Evolutionary conservation across 1,284 basidiomycete genomes (phyloP).

Genomic region (Rhodofomes roseus): DNA sequence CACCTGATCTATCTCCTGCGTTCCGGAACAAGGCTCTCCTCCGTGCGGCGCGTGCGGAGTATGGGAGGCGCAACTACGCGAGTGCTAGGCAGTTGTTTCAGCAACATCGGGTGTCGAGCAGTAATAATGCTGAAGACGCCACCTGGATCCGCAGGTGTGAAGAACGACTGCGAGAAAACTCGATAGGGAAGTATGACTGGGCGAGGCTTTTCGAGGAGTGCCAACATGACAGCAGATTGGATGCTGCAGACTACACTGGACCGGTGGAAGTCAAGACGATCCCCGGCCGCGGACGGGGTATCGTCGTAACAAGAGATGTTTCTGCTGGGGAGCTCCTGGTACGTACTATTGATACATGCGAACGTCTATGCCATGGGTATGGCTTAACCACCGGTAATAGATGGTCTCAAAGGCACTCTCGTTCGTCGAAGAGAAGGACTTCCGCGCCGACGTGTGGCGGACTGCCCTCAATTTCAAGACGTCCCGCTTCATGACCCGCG

Average conservation of each 20-base stretch:
- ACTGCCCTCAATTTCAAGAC: background rate
- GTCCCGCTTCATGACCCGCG: background rate
- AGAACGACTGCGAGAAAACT: constrained; percentile 6
- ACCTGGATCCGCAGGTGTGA: constrained; percentile 10
- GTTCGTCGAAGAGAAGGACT: background rate
- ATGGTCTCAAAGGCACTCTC: background rate
- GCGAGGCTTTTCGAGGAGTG: constrained; percentile 8
- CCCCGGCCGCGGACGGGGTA: constrained; percentile 12
- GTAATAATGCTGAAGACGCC: constrained; percentile 6
- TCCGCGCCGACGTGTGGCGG: background rate
- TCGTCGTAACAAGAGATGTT: constrained; percentile 11
- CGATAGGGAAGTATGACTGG: constrained; percentile 16
- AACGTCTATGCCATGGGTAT: too few relatives aligned
- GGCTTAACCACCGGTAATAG: background rate
- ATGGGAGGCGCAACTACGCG: constrained; percentile 11
- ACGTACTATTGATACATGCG: background rate
- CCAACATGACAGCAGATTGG: constrained; percentile 8
- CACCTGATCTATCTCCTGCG: background rate
- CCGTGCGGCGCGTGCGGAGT: constrained; percentile 4
- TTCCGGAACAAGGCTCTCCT: constrained; percentile 1
- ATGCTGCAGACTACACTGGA: constrained; percentile 15
- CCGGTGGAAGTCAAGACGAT: constrained; percentile 9
- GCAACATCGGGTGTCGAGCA: constrained; percentile 7
- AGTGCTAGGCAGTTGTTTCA: constrained; percentile 7
- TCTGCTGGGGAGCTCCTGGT: constrained; percentile 16